Conservation (phyloP, 1,284 basidiomycete species). For the Cutaneotrichosporon dermatis region DNA sequence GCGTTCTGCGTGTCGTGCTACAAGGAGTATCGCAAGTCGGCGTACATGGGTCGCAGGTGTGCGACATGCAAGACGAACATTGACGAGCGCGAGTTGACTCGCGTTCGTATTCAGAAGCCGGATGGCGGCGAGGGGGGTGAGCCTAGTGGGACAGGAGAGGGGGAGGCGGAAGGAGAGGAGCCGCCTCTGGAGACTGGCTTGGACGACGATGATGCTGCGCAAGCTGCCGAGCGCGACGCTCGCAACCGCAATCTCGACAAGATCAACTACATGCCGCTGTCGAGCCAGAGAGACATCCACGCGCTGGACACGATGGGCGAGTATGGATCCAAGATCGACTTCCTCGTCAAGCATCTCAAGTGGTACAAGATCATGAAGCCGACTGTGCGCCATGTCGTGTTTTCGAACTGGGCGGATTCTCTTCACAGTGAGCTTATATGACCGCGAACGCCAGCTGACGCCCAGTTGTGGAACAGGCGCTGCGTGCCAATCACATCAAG, state of each 20-base stretch:
- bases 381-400: constrained; percentile 43
- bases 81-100: background rate
- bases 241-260: constrained; percentile 25
- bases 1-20: constrained; percentile 44
- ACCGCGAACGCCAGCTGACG: background rate
- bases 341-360: constrained; percentile 44
- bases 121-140: background rate
- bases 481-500: constrained; percentile 35
- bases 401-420: constrained; percentile 46
- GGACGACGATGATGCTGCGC: constrained; percentile 15
- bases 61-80: constrained; percentile 32
- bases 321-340: constrained; percentile 48
- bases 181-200: constrained; percentile 3
- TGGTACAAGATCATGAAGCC: constrained; percentile 27
- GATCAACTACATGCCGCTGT: constrained; percentile 28
- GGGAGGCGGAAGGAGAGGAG: constrained; percentile 1
- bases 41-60: constrained; percentile 28
- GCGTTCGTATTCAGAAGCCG: constrained; percentile 53
- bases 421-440: constrained; percentile 33
- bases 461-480: constrained; percentile 42
- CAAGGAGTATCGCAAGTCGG: constrained; percentile 28
- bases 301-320: constrained; percentile 42
- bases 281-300: constrained; percentile 24
- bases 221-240: background rate
- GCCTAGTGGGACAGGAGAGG: background rate